These are phyloP conservation scores for Atractiella rhizophila DNA, from an alignment of 768 basidiomycete species.

Conservation along the genomic window DNA sequence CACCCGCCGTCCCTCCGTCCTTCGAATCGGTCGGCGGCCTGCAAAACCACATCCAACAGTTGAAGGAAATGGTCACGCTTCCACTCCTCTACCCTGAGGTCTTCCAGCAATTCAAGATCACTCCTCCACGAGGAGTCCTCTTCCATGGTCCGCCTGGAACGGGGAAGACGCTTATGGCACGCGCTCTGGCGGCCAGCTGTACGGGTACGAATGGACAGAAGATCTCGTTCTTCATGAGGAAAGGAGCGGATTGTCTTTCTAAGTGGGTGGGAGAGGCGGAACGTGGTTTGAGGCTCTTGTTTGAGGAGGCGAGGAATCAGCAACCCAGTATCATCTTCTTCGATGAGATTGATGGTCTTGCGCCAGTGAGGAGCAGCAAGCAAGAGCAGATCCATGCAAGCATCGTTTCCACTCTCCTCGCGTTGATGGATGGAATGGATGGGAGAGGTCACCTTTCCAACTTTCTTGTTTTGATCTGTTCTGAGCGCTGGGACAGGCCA, in stretches of 20 bases:
- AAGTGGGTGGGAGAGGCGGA: constrained; percentile 99
- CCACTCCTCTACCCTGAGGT: constrained; percentile 90
- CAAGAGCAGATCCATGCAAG: constrained; percentile 98
- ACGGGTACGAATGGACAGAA: constrained; percentile 55
- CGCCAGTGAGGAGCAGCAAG: constrained; percentile 91
- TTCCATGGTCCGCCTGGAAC: constrained; percentile 99
- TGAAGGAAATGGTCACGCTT: constrained; percentile 95
- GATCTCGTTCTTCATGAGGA: constrained; percentile 98
- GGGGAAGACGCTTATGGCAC: constrained; percentile 77
- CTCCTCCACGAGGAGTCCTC: constrained; percentile 81
- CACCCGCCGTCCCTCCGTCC: constrained; percentile 72
- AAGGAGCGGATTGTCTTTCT: constrained; percentile 87
- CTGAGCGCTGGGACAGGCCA: constrained; percentile 31
- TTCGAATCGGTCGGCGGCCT: constrained; percentile 93
- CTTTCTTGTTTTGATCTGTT: not conserved
- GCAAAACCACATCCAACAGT: constrained; percentile 80
- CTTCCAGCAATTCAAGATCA: constrained; percentile 76
- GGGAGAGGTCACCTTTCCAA: constrained; percentile 35
- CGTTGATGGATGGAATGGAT: constrained; percentile 99
- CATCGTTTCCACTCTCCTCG: constrained; percentile 81
- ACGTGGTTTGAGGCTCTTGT: constrained; percentile 72
- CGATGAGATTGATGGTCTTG: constrained; percentile 95
- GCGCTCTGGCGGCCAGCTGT: constrained; percentile 81
- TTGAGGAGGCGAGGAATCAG: constrained; percentile 75
- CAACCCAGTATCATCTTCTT: constrained; percentile 98